phyloP scores from a whole-genome alignment of 2,329 filamentous ascomycete genomes.

The Fusarium clavum region DNA sequence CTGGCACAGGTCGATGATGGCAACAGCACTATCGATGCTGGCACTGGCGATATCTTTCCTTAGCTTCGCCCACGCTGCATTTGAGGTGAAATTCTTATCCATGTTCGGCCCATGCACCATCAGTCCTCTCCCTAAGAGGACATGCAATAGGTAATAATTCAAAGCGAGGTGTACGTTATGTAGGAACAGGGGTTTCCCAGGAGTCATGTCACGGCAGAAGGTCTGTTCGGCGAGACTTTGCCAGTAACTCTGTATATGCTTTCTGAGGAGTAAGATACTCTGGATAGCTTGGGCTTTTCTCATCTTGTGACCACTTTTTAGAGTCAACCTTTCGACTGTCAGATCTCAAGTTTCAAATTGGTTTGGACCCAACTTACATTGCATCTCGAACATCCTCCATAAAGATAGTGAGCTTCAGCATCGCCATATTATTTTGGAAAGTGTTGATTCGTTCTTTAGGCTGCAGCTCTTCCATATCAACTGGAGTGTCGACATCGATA shows the following conservation, averaged over 20 bases:
- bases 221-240: conserved; percentile 26
- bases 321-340: conserved; percentile 8
- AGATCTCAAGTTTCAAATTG: not conserved
- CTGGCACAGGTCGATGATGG: conserved; percentile 34
- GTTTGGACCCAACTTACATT: conserved; percentile 13
- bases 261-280: conserved; percentile 20
- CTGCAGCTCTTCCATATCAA: conserved; percentile 27
- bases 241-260: conserved; percentile 26
- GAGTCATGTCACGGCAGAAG: conserved; percentile 35
- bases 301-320: conserved; percentile 22
- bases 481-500: conserved; percentile 18
- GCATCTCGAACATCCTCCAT: conserved; percentile 40
- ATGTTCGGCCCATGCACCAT: conserved; percentile 22
- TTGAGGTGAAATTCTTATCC: not conserved
- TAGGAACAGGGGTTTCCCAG: conserved; percentile 37
- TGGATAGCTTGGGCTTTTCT: not conserved
- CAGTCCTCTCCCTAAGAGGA: conserved; percentile 38
- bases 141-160: conserved; percentile 32
- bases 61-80: conserved; percentile 11
- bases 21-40: conserved; percentile 25
- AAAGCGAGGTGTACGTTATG: conserved; percentile 40
- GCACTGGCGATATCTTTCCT: conserved; percentile 23
- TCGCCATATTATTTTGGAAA: conserved; percentile 36
- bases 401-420: conserved; percentile 33
- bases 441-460: conserved; percentile 27